Conservation (phyloP, 2,329 filamentous ascomycete species). For the Orbilia ellipsospora region DNA sequence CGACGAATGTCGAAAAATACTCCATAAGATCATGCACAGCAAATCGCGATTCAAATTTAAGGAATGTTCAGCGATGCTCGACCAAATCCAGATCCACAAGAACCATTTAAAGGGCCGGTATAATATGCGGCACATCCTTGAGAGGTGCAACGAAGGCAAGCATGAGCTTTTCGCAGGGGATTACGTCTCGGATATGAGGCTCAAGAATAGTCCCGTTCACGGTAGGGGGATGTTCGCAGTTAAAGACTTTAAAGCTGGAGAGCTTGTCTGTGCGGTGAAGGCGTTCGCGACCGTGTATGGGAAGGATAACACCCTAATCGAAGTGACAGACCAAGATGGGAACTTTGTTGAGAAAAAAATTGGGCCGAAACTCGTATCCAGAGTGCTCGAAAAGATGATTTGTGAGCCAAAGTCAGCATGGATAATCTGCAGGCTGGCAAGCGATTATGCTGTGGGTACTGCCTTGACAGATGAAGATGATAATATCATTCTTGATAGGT, state of each 20-base stretch:
- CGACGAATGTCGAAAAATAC: slow-evolving; percentile 26
- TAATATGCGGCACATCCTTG: slow-evolving; percentile 34
- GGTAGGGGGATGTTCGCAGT: slow-evolving; percentile 23
- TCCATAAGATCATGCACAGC: slow-evolving; percentile 30
- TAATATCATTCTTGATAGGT: slow-evolving; percentile 25
- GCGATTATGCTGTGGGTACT: neutral
- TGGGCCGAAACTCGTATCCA: slow-evolving; percentile 24
- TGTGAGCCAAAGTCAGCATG: slow-evolving; percentile 9
- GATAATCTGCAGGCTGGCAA: slow-evolving; percentile 27
- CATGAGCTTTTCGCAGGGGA: slow-evolving; percentile 13
- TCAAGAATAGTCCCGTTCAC: slow-evolving; percentile 10
- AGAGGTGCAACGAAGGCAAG: slow-evolving; percentile 19
- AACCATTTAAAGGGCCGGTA: slow-evolving; percentile 15
- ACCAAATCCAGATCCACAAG: slow-evolving; percentile 6
- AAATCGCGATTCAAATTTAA: slow-evolving; percentile 38
- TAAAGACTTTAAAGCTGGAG: slow-evolving; percentile 32
- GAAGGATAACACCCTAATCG: slow-evolving; percentile 7
- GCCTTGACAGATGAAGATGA: slow-evolving; percentile 17
- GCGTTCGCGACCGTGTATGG: slow-evolving; percentile 22
- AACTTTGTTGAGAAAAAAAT: slow-evolving; percentile 16
- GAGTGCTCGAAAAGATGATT: slow-evolving; percentile 20
- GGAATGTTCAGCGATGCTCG: slow-evolving; percentile 27
- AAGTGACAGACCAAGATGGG: slow-evolving; percentile 11
- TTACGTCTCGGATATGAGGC: slow-evolving; percentile 15
- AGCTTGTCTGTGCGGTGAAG: slow-evolving; percentile 29